Conservation (phyloP, 768 basidiomycete genomes). For the Mycena vulgaris region DNA sequence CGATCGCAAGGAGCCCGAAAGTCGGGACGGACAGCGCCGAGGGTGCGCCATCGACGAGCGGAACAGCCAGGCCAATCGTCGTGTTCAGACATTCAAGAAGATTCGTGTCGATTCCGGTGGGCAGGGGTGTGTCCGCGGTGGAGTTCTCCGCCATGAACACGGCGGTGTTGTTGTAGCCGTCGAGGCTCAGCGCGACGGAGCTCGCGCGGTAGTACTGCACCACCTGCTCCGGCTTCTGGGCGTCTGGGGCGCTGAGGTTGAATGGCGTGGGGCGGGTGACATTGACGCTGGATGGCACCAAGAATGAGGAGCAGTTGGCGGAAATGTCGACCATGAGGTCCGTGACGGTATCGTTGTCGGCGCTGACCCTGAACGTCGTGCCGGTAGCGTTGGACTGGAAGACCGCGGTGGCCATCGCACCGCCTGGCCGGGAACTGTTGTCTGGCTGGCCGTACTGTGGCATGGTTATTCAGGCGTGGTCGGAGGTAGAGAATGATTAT, state of each 20-base stretch:
- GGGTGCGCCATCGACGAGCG: conserved; percentile 27
- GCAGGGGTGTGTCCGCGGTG: conserved; percentile 57
- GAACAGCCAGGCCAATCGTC: conserved; percentile 59
- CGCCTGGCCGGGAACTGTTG: conserved; percentile 64
- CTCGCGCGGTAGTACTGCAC: conserved; percentile 75
- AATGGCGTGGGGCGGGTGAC: conserved; percentile 44
- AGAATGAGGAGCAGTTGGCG: conserved; percentile 57
- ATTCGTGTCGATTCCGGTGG: conserved; percentile 54
- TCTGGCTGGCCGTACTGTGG: conserved; percentile 62
- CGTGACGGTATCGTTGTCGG: conserved; percentile 62
- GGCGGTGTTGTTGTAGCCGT: conserved; percentile 74
- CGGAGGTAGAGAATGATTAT: not conserved
- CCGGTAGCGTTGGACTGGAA: conserved; percentile 55
- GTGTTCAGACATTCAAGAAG: conserved; percentile 66
- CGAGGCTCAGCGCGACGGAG: conserved; percentile 67
- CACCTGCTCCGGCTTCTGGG: conserved; percentile 61
- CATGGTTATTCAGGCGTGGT: not conserved
- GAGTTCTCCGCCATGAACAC: conserved; percentile 52
- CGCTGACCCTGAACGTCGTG: conserved; percentile 59
- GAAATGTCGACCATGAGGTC: conserved; percentile 56
- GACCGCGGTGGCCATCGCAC: conserved; percentile 54
- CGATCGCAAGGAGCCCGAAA: too few species aligned
- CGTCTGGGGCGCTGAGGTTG: conserved; percentile 37
- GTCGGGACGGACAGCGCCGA: too few species aligned
- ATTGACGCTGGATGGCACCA: conserved; percentile 48